Evolutionary conservation across 441 rosid species (phyloP), one percentile per base, ranked within the genome.

Genomic region (Melastoma candidum): DNA sequence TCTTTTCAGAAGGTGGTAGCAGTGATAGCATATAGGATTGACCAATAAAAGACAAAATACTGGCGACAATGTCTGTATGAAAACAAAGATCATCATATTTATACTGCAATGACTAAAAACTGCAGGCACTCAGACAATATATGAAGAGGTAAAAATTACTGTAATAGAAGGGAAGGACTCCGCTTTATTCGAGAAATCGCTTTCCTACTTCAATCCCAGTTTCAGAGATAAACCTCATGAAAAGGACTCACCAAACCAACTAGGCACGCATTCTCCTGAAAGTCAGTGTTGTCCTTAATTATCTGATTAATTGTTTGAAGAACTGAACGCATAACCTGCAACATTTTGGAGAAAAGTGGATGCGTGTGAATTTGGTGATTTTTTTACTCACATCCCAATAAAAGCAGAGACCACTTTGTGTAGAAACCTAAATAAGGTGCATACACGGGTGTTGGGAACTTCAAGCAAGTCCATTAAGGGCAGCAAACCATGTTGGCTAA

Each of bases 261-360:
- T 48, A 93, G 97, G 75, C 97, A 89, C 60, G 96, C 96, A 77
- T 93, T 93, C 77, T 93, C 95, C 84, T 77, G 89, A 75, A 93
- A 83, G 62, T 75, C 90, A n/a, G 78, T 68, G 71, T 83, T 89
- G 61, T 93, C 99, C 70, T 79, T 87, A 32, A 83, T 74, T 58
- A 85, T 82, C 69, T 93, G 85, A 61, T 93, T 89, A 67, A 93
- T 71, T 24, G 89, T 89, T 76, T 89, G 97, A 68, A 94, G 90
- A 66, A 87, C 83, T 27, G 89, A 80, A 69, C 84, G 77, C 71
- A 79, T 80, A 61, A 85, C 94, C 99, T 93, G 82, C 63, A 74
- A 67, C 58, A 12, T 29, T 57, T 54, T 49, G 44, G 41, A 47
- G 68, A 52, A 26, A 43, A 25, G 51, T 60, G 29, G 47, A 24